Conservation (phyloP, 2,329 filamentous ascomycete species). For the Neospermospora avenae region DNA sequence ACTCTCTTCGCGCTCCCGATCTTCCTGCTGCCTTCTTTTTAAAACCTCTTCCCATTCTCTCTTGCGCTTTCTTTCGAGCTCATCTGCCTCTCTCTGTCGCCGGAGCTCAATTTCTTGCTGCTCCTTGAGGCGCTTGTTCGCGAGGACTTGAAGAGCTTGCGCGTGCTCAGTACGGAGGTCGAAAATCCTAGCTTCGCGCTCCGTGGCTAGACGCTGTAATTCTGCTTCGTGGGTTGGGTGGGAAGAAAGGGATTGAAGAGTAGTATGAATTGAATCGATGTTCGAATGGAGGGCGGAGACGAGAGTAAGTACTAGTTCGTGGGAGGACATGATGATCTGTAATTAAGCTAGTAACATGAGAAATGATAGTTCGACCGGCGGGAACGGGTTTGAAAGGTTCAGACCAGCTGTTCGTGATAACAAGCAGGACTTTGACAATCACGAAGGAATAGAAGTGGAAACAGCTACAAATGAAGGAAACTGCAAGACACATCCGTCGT, state of each 20-base stretch:
- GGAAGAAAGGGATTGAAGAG: conserved; percentile 24
- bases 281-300: conserved; percentile 30
- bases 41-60: conserved; percentile 24
- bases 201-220: conserved; percentile 23
- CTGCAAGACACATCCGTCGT: neutral
- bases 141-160: conserved; percentile 19
- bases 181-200: conserved; percentile 25
- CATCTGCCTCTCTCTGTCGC: conserved; percentile 20
- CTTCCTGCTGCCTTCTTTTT: conserved; percentile 17
- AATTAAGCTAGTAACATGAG: neutral
- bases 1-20: conserved; percentile 17
- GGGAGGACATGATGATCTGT: neutral
- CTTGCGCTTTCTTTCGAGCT: conserved; percentile 15
- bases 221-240: conserved; percentile 27
- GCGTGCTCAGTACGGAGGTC: conserved; percentile 24
- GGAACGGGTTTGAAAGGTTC: neutral
- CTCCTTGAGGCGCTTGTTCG: conserved; percentile 20
- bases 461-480: neutral
- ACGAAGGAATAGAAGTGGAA: neutral
- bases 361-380: neutral
- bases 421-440: too few relatives aligned
- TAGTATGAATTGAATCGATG: conserved; percentile 30
- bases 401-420: neutral
- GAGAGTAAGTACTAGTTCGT: conserved; percentile 22
- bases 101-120: conserved; percentile 19